Evolutionary conservation across 2,329 filamentous ascomycete genomes (phyloP).

Genomic region (Cladobotryum protrusum): DNA sequence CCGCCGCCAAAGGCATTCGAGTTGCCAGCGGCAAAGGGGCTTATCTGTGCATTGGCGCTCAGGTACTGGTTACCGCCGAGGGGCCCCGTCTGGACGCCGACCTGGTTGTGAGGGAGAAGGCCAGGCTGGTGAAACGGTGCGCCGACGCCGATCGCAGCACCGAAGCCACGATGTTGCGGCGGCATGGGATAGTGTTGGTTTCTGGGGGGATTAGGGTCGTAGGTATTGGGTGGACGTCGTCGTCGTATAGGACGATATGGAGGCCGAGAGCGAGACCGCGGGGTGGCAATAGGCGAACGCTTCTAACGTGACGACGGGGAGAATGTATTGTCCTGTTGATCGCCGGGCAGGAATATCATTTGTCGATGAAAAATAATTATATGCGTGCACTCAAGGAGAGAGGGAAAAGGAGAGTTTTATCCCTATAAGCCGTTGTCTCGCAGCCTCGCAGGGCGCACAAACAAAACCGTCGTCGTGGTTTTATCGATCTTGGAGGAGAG

Average conservation of each 20-base stretch:
- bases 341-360: conserved; percentile 16
- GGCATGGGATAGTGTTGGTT: conserved; percentile 23
- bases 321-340: conserved; percentile 11
- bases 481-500: no score
- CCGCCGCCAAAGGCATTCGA: conserved; percentile 51
- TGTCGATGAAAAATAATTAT: conserved; percentile 4
- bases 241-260: no score
- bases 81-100: conserved; percentile 37
- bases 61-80: conserved; percentile 67
- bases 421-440: no score
- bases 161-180: conserved; percentile 34
- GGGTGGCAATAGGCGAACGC: conserved; percentile 9
- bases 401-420: no score
- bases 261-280: not conserved
- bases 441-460: no score
- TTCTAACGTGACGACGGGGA: conserved; percentile 25
- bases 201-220: not conserved
- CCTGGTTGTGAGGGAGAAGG: conserved; percentile 47
- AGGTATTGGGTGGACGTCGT: not conserved
- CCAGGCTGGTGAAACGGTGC: conserved; percentile 40
- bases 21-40: conserved; percentile 56
- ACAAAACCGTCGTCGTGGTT: no score
- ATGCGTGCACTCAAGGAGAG: no score
- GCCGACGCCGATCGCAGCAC: conserved; percentile 31
- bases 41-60: conserved; percentile 60